A percentile compares a stretch with the other conserved stretches of the same genome.
Evolutionary conservation across 1,284 basidiomycete species (phyloP).

Genomic region (Fistulinella cinereoalba): DNA sequence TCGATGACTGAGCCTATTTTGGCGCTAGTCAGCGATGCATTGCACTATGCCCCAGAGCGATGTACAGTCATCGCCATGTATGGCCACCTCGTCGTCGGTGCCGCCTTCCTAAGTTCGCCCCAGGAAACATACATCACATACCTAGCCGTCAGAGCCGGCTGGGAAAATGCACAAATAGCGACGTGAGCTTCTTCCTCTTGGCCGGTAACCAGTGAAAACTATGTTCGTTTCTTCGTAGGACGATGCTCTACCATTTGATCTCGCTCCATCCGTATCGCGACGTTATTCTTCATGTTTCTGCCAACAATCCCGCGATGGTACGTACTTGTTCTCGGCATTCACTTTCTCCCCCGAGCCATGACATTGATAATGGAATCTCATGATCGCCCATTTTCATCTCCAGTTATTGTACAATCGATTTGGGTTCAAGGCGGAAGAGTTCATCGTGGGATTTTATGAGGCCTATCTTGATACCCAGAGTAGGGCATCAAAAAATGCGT

Average conservation of each 20-base stretch:
- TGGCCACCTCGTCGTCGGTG: slow-evolving; percentile 69
- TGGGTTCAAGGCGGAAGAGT: slow-evolving; percentile 82
- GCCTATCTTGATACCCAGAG: slow-evolving; percentile 37
- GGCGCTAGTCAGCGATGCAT: slow-evolving; percentile 58
- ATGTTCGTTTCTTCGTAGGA: slow-evolving; percentile 38
- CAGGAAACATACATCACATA: slow-evolving; percentile 79
- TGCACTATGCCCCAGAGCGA: slow-evolving; percentile 62
- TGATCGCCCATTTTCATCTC: neutral
- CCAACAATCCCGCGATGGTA: slow-evolving; percentile 77
- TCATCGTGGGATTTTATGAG: slow-evolving; percentile 75
- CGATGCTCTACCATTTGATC: slow-evolving; percentile 74
- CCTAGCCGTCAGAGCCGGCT: slow-evolving; percentile 68
- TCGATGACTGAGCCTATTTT: neutral
- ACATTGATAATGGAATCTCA: neutral
- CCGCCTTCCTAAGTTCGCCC: slow-evolving; percentile 72
- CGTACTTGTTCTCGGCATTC: slow-evolving; percentile 9
- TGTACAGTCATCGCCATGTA: slow-evolving; percentile 71
- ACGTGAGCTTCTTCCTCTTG: slow-evolving; percentile 46
- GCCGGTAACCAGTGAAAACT: no score
- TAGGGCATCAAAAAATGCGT: slow-evolving; percentile 71
- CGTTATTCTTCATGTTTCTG: slow-evolving; percentile 76
- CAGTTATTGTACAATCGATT: slow-evolving; percentile 78
- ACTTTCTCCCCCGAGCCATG: no score
- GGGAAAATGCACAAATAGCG: slow-evolving; percentile 74
- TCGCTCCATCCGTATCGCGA: slow-evolving; percentile 66